Evolutionary conservation across 2,329 filamentous ascomycete genomes (phyloP).

Genomic region (Arthrobotrys megalospora): DNA sequence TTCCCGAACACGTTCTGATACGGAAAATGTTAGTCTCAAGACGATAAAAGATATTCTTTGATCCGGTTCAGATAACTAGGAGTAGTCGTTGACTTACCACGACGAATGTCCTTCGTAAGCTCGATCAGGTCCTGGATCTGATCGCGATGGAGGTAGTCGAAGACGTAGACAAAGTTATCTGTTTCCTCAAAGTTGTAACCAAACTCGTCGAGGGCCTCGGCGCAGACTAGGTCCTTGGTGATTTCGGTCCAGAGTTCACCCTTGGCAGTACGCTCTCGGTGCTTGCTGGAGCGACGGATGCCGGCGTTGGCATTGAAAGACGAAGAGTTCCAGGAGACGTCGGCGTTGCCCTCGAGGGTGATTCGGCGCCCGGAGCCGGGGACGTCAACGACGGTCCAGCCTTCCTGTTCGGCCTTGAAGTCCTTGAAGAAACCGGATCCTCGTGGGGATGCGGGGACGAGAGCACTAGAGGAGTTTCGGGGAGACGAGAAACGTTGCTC

Average conservation of each 20-base stretch:
- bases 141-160: conserved; percentile 87
- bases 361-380: conserved; percentile 53
- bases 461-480: conserved; percentile 44
- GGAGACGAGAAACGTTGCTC: conserved; percentile 42
- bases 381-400: conserved; percentile 59
- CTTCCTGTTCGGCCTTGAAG: conserved; percentile 58
- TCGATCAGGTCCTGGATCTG: conserved; percentile 88
- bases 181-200: conserved; percentile 94
- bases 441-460: conserved; percentile 54
- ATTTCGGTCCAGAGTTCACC: conserved; percentile 93
- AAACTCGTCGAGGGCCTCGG: conserved; percentile 86
- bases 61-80: conserved; percentile 37
- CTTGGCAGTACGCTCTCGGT: conserved; percentile 52
- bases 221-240: conserved; percentile 89
- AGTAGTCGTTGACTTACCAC: conserved; percentile 66
- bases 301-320: conserved; percentile 40
- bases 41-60: conserved; percentile 25
- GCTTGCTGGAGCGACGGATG: conserved; percentile 52
- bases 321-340: conserved; percentile 47
- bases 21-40: conserved; percentile 40
- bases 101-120: conserved; percentile 84
- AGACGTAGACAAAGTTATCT: conserved; percentile 89
- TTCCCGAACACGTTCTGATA: conserved; percentile 57
- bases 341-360: conserved; percentile 51
- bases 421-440: conserved; percentile 59